Evolutionary conservation across 768 basidiomycete genomes (phyloP).

Genomic region (Lactarius deliciosus): DNA sequence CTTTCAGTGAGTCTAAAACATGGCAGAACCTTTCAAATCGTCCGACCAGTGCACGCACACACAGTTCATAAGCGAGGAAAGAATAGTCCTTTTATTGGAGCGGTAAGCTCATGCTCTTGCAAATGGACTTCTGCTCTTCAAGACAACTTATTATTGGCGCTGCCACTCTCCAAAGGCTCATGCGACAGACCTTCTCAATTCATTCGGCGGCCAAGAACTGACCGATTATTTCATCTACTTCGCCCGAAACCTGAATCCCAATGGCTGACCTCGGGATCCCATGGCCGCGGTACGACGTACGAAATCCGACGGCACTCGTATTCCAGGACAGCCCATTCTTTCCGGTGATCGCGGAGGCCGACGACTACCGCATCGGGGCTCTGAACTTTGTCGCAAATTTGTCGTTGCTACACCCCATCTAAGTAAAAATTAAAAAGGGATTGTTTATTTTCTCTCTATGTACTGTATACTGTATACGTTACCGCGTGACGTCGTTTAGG

Average conservation of each 20-base stretch:
- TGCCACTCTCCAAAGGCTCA: constrained; percentile 8
- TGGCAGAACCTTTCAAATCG: background rate
- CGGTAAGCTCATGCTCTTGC: constrained; percentile 4
- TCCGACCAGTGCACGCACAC: background rate
- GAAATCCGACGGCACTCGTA: constrained; percentile 5
- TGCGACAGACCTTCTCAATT: constrained; percentile 14
- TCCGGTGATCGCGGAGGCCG: background rate
- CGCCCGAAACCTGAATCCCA: constrained; percentile 15
- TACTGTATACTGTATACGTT: background rate
- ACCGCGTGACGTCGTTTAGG: background rate
- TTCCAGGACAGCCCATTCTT: constrained; percentile 17
- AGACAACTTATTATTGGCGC: background rate
- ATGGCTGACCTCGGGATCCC: background rate
- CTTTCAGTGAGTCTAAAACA: constrained; percentile 12
- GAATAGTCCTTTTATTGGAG: constrained; percentile 11
- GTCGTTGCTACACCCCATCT: constrained; percentile 23
- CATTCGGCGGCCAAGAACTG: constrained; percentile 9
- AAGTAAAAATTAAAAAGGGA: too few species aligned
- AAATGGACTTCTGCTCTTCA: too few species aligned
- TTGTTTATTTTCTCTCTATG: background rate
- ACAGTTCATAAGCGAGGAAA: constrained; percentile 23
- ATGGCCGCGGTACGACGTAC: constrained; percentile 18
- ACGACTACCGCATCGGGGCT: constrained; percentile 17
- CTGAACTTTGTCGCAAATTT: constrained; percentile 18
- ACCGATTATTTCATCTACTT: constrained; percentile 20